A percentile compares a stretch with the other conserved stretches of the same genome.
These are phyloP conservation scores for Tanozyma kutaoensis DNA, from an alignment of 805 yeast genomes.

Conservation along the genomic window DNA sequence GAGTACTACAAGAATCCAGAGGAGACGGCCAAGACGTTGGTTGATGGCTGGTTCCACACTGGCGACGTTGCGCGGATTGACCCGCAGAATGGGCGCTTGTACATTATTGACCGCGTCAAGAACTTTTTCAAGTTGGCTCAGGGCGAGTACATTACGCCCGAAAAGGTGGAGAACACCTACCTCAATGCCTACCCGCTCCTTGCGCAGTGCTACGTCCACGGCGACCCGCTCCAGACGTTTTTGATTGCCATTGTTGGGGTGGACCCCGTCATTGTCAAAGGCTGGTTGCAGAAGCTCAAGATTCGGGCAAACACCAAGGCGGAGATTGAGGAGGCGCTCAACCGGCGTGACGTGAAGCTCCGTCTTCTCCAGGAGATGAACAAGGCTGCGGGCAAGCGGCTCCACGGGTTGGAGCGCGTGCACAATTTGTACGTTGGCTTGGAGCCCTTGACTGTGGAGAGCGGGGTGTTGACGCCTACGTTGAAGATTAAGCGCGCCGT, in stretches of 20 bases:
- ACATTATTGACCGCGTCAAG: slow-evolving; percentile 62
- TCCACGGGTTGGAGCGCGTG: not conserved
- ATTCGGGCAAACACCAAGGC: too few species aligned
- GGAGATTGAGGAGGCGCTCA: too few species aligned
- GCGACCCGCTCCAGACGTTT: slow-evolving; percentile 43
- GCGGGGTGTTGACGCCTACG: not conserved
- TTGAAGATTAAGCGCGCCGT: not conserved
- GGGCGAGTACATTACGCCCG: slow-evolving; percentile 59
- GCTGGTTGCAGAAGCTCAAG: slow-evolving; percentile 4
- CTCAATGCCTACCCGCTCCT: slow-evolving; percentile 35
- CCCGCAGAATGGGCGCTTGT: slow-evolving; percentile 33
- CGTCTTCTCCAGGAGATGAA: too few species aligned
- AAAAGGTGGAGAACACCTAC: slow-evolving; percentile 56
- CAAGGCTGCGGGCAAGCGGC: not conserved
- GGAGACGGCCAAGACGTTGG: slow-evolving; percentile 40
- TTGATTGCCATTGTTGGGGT: slow-evolving; percentile 54
- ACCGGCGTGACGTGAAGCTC: too few species aligned
- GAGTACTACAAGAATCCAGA: slow-evolving; percentile 44
- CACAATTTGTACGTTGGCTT: not conserved
- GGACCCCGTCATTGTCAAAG: slow-evolving; percentile 24
- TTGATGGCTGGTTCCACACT: slow-evolving; percentile 48
- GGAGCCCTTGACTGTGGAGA: not conserved
- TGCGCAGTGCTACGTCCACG: slow-evolving; percentile 47
- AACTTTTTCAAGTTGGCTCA: slow-evolving; percentile 55
- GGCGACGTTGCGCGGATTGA: slow-evolving; percentile 36